Base-by-base conservation (phyloP, 2,329 filamentous ascomycete genomes). In the Pseudocercospora musae region DNA sequence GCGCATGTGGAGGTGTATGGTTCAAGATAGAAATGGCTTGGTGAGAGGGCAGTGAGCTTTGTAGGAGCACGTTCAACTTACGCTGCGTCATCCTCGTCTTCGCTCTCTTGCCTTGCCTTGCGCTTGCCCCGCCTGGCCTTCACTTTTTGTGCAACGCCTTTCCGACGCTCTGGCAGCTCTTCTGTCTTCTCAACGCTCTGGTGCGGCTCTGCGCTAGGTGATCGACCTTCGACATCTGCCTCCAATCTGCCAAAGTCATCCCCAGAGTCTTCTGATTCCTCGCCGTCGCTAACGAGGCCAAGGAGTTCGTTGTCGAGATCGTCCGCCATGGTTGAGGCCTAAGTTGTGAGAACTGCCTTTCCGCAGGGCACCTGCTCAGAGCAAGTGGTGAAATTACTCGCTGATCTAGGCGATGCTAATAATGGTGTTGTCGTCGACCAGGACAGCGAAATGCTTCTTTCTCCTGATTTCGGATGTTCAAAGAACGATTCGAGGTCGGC, bases 251-350 rank as follows among this genome's bases (percentile, higher is more conserved):
- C 69, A 25, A 69, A 68, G 33, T 74, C 70, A 29, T 72, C 70
- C n/a, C 58, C 57, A 10, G 59, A 62, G 50, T 54, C 50, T 59
- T 78, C 75, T 68, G 84, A 82, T 65, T 83, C 81, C 66, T 82
- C 70, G 63, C 80, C 79, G 61, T 78, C 75, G 70, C 82, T 89
- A 59, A 93, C 95, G 68, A 98, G 87, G 73, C 91, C 93, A 68
- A 98, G 89, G 68, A 98, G 88, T 80, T 97, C 94, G 71, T 94
- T 92, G 75, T 98, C 94, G 69, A 97, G 85, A 62, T 80, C 79
- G 67, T 75, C 71, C 74, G 94, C 63, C 59, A 65, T 65, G 50
- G 44, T 25, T 52, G n/a, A 7, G 11, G 8, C 2, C 11, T 23
- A 23, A 18, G 46, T 33, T 46, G 27, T 23, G 10, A 15, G 11